phyloP scores from a whole-genome alignment of 768 basidiomycete genomes.

The Boletus subparvulus region DNA sequence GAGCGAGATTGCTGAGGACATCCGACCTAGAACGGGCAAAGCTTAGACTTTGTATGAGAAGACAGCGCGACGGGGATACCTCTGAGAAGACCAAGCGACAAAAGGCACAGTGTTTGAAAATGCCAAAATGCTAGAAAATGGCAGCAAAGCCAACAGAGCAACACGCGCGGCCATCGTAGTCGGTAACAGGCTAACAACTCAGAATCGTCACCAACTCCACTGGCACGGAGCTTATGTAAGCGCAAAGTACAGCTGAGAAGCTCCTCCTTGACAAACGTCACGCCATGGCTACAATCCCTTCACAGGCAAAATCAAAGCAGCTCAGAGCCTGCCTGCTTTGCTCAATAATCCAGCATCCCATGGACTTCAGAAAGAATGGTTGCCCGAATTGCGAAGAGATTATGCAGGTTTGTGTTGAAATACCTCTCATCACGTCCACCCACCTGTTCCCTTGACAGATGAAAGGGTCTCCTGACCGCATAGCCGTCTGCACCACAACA shows the following conservation, averaged over 20 bases:
- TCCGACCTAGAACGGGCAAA: conserved; percentile 41
- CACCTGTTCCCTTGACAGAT: conserved; percentile 51
- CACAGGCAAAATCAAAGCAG: conserved; percentile 63
- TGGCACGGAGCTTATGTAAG: conserved; percentile 18
- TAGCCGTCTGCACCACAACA: conserved; percentile 83
- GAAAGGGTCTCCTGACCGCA: conserved; percentile 82
- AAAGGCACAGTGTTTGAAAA: conserved; percentile 65
- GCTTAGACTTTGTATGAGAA: background rate
- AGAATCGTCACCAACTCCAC: background rate
- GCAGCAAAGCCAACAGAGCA: conserved; percentile 45
- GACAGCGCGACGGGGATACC: conserved; percentile 35
- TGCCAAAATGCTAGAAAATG: conserved; percentile 44
- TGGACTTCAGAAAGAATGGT: conserved; percentile 81
- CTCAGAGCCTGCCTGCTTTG: conserved; percentile 93
- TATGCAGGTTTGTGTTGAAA: conserved; percentile 64
- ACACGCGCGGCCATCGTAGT: conserved; percentile 45
- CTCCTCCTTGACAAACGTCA: background rate
- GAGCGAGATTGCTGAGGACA: conserved; percentile 44
- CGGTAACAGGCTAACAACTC: background rate
- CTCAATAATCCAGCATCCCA: conserved; percentile 81
- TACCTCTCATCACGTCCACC: background rate
- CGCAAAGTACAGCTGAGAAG: background rate
- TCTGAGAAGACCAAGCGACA: conserved; percentile 69
- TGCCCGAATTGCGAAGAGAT: conserved; percentile 98
- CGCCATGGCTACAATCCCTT: conserved; percentile 49